Evolutionary conservation across 306 rosid species (phyloP), one percentile per base, ranked within the genome.

Genomic region (Macrotyloma uniflorum): DNA sequence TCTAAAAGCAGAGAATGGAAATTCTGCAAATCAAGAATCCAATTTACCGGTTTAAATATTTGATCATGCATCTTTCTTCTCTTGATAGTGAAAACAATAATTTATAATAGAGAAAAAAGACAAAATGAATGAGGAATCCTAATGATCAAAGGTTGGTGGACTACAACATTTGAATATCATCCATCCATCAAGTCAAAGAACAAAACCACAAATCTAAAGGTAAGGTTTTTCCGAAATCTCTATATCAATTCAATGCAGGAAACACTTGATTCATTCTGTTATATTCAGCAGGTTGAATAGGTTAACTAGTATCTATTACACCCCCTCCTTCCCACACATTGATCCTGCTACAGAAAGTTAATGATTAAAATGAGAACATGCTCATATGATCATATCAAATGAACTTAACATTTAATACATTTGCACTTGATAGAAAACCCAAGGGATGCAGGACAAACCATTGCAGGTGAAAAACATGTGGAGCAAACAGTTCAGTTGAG

Each of bases 1-100:
- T 61, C 22, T 4, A 80, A 42, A 53, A 70, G 50, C 26, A 38
- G 11, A 58, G 55, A 35, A 80, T 55, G 73, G 8, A 1, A 64
- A 54, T 71, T 36, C 22, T 42, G 64, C 28, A 68, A 33, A 50
- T 26, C 43, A 77, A 55, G 45, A 20, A 35, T 23, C 15, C 11
- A 51, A 36, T 20, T 10, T 49, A 20, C 51, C 42, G 2, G 3
- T 8, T 8, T 8, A 53, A 46, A 46, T 4, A 46, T 46, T 46
- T 46, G 30, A 46, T 57, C 10, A n/a, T 46, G 5, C n/a, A 47
- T 47, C 28, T 4, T 3, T 50, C 33, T 22, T 36, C n/a, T 35
- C 47, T 46, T 63, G 23, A 35, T 51, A 53, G 35, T 46, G 51
- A 30, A 61, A 74, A 26, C 8, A 43, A 45, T 9, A 30, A 18